These are phyloP conservation scores for Linum trigynum DNA, from an alignment of 345 rosid species.

Conservation along the genomic window DNA sequence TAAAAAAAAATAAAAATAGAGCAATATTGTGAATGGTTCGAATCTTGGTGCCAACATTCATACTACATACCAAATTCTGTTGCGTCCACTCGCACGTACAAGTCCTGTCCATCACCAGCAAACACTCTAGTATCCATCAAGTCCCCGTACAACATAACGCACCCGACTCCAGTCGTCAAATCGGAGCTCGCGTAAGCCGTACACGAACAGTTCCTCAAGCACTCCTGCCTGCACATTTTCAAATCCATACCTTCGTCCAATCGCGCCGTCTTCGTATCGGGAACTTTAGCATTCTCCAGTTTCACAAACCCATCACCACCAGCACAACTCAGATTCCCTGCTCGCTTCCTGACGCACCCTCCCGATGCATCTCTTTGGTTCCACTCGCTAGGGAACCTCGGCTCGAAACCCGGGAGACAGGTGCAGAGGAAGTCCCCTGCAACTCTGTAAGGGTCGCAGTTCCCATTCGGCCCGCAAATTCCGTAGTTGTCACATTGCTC, in stretches of 20 bases:
- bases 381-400: slow-evolving; percentile 40
- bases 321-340: not conserved
- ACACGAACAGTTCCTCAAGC: slow-evolving; percentile 49
- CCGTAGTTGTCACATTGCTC: slow-evolving; percentile 55
- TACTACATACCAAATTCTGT: slow-evolving; percentile 36
- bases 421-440: slow-evolving; percentile 33
- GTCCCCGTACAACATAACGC: slow-evolving; percentile 45
- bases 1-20: too few relatives aligned
- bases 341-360: slow-evolving; percentile 40
- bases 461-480: slow-evolving; percentile 46
- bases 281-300: slow-evolving; percentile 19
- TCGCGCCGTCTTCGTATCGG: slow-evolving; percentile 32
- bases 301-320: slow-evolving; percentile 32
- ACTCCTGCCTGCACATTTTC: slow-evolving; percentile 28
- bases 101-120: slow-evolving; percentile 38
- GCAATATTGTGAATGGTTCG: too few relatives aligned
- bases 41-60: not conserved
- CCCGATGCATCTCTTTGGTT: slow-evolving; percentile 32
- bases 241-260: slow-evolving; percentile 34
- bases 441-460: slow-evolving; percentile 33
- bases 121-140: slow-evolving; percentile 36
- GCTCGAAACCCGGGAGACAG: slow-evolving; percentile 63
- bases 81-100: too few relatives aligned
- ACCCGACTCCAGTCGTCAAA: too few relatives aligned
- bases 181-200: slow-evolving; percentile 41